Conservation (phyloP, 2,329 filamentous ascomycete species). For the Monilinia laxa region DNA sequence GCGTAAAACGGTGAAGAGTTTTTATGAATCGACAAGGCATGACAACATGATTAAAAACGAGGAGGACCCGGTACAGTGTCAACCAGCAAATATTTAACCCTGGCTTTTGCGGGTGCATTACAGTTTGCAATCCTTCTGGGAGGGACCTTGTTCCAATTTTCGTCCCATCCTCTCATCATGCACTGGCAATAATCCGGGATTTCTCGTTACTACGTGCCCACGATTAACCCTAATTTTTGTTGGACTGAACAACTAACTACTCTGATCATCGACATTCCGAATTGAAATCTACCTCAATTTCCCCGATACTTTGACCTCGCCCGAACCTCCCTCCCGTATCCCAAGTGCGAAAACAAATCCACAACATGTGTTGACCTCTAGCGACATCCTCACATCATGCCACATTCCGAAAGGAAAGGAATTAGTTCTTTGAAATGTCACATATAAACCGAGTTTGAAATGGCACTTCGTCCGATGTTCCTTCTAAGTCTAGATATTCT, state of each 20-base stretch:
- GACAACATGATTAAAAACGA: neutral
- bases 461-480: neutral
- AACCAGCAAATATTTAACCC: neutral
- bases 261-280: neutral
- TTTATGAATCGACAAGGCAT: neutral
- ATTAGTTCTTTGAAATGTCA: neutral
- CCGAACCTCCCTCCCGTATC: neutral
- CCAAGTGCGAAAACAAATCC: neutral
- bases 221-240: neutral
- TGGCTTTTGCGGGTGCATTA: neutral
- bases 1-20: slow-evolving; percentile 19
- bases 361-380: too few species aligned
- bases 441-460: slow-evolving; percentile 1
- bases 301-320: neutral
- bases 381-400: neutral
- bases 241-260: neutral
- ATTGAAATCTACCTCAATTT: neutral
- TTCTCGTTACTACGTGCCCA: neutral
- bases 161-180: slow-evolving; percentile 9
- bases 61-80: neutral
- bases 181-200: slow-evolving; percentile 11
- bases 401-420: neutral
- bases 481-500: slow-evolving; percentile 8
- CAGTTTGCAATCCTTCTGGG: slow-evolving; percentile 13
- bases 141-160: slow-evolving; percentile 6